Conservation (phyloP, 2,329 filamentous ascomycete species). For the Penicillium sp. region DNA sequence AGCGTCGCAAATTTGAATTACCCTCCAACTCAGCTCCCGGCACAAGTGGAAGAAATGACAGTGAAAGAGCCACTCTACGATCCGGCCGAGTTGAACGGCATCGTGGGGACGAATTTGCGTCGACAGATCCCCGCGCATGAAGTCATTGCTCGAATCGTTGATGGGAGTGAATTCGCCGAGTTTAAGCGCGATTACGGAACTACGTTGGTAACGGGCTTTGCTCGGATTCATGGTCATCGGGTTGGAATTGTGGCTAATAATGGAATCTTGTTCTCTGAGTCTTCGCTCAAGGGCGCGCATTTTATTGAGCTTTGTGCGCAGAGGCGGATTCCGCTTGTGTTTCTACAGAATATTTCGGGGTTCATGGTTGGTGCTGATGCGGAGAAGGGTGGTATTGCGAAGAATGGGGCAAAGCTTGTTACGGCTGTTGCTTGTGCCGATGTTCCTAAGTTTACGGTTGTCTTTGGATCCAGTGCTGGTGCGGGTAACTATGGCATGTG, state of each 20-base stretch:
- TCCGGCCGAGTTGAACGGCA: conserved; percentile 78
- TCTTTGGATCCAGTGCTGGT: conserved; percentile 90
- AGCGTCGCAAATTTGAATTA: conserved; percentile 91
- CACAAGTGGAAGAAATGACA: conserved; percentile 28
- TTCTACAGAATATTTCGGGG: conserved; percentile 94
- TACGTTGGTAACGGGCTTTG: conserved; percentile 91
- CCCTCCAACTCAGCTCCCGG: conserved; percentile 57
- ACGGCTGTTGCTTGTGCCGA: conserved; percentile 92
- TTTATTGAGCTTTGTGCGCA: conserved; percentile 95
- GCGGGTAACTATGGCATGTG: conserved; percentile 99
- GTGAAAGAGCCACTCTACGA: conserved; percentile 81
- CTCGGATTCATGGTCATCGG: conserved; percentile 82
- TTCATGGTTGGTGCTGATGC: conserved; percentile 98
- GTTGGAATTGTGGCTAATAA: conserved; percentile 96
- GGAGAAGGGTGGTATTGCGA: conserved; percentile 93
- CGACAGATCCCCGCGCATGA: conserved; percentile 85
- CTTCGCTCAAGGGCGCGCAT: conserved; percentile 90
- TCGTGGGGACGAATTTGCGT: conserved; percentile 87
- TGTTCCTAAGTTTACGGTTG: conserved; percentile 95
- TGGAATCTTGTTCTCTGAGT: conserved; percentile 89
- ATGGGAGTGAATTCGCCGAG: conserved; percentile 86
- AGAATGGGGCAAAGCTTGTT: conserved; percentile 96
- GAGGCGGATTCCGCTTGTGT: conserved; percentile 85
- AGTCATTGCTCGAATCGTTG: conserved; percentile 89
- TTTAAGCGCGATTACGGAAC: conserved; percentile 92